Evolutionary conservation across 2,329 filamentous ascomycete species (phyloP).

Genomic region (Juglanconis juglandina): DNA sequence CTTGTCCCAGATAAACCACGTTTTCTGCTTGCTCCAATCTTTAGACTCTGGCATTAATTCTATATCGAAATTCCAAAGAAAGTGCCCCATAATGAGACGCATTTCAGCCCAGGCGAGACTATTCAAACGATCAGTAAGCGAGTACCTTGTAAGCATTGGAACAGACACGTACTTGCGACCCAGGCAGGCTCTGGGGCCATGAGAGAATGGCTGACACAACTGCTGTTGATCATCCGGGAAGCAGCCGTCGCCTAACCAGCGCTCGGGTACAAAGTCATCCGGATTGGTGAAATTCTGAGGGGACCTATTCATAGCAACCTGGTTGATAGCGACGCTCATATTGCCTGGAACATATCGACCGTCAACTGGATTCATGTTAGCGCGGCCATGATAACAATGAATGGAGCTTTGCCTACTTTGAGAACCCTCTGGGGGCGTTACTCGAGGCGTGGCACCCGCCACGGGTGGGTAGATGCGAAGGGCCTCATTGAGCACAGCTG

Average conservation of each 20-base stretch:
- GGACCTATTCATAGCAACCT: neutral
- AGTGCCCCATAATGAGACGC: neutral
- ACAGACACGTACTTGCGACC: conserved; percentile 23
- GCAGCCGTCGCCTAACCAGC: conserved; percentile 3
- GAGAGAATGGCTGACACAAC: conserved; percentile 27
- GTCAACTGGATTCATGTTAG: neutral
- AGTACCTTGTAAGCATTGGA: neutral
- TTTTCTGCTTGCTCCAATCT: neutral
- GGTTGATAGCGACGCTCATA: conserved; percentile 1
- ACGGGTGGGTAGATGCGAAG: conserved; percentile 34
- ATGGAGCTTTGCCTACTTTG: neutral
- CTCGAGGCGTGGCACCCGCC: neutral
- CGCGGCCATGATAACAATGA: neutral
- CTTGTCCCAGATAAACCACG: conserved; percentile 1
- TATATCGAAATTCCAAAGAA: neutral
- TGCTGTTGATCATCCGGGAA: conserved; percentile 21
- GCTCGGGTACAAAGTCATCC: neutral
- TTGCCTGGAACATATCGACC: neutral
- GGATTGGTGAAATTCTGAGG: neutral
- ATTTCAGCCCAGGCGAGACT: conserved; percentile 2
- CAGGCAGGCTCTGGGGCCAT: conserved; percentile 30
- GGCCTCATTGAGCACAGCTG: conserved; percentile 34
- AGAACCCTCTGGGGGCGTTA: neutral
- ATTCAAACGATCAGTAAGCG: neutral
- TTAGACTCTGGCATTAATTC: neutral